phyloP scores from a whole-genome alignment of 805 yeast species.

The Starmerella roubikii region DNA sequence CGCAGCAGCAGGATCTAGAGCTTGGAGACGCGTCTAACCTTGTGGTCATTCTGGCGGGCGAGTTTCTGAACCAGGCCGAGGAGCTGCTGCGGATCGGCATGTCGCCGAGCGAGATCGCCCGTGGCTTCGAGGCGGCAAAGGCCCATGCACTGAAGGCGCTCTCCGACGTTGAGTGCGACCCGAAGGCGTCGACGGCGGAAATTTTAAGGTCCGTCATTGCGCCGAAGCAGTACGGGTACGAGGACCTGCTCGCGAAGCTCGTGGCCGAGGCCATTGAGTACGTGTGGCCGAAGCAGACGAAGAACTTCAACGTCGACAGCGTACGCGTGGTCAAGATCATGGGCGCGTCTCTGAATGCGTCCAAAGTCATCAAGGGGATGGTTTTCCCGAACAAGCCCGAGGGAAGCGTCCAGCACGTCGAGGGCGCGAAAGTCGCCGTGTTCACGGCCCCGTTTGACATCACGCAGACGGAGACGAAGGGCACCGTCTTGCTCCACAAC shows the following conservation, averaged over 20 bases:
- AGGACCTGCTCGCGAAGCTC: conserved; percentile 58
- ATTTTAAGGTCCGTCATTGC: conserved; percentile 44
- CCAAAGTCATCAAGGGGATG: conserved; percentile 89
- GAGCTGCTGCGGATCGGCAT: conserved; percentile 72
- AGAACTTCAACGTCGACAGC: conserved; percentile 72
- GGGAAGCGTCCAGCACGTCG: conserved; percentile 55
- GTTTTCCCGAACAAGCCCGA: conserved; percentile 97
- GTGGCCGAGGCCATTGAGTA: conserved; percentile 75
- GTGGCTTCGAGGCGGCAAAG: conserved; percentile 83
- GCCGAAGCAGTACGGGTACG: conserved; percentile 86
- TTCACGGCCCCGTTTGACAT: conserved; percentile 90
- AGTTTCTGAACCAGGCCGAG: conserved; percentile 73
- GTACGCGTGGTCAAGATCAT: conserved; percentile 91
- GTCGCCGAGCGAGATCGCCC: conserved; percentile 82
- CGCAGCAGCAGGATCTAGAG: conserved; percentile 92
- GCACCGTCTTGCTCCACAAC: conserved; percentile 88
- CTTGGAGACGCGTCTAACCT: conserved; percentile 95
- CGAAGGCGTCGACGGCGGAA: conserved; percentile 25
- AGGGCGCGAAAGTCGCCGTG: conserved; percentile 69
- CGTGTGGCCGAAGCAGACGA: conserved; percentile 54
- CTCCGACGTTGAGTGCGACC: conserved; percentile 41
- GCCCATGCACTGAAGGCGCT: conserved; percentile 56
- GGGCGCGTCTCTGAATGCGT: conserved; percentile 68
- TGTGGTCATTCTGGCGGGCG: conserved; percentile 87
- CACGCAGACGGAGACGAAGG: conserved; percentile 94